phyloP scores from a whole-genome alignment of 1,284 basidiomycete species.

The Vanrija pseudolonga region DNA sequence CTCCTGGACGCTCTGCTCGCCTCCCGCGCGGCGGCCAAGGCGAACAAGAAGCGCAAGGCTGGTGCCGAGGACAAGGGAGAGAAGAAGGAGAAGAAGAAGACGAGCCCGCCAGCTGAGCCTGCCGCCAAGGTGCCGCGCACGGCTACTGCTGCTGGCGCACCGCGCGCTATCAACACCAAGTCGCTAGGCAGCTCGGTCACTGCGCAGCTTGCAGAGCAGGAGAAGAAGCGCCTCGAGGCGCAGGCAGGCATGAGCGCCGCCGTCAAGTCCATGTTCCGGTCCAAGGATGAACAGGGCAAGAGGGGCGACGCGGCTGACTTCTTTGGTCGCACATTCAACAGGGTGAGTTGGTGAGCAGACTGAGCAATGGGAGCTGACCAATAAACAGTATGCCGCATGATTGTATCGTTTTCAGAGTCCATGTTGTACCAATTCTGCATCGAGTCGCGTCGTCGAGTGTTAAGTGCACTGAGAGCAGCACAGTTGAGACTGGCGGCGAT shows the following conservation, averaged over 20 bases:
- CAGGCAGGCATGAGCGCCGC: slow-evolving; percentile 49
- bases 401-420: not conserved
- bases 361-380: too few species aligned
- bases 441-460: not conserved
- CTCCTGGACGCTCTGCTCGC: slow-evolving; percentile 38
- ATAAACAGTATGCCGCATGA: slow-evolving; percentile 19
- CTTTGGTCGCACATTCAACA: slow-evolving; percentile 49
- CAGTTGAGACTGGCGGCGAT: not conserved
- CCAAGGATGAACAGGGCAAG: slow-evolving; percentile 28
- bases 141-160: not conserved
- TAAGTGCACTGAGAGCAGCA: not conserved
- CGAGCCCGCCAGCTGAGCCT: not conserved
- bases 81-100: not conserved
- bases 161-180: not conserved
- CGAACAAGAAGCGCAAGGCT: slow-evolving; percentile 38
- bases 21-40: slow-evolving; percentile 37
- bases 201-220: slow-evolving; percentile 46
- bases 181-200: slow-evolving; percentile 31
- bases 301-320: slow-evolving; percentile 41
- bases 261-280: slow-evolving; percentile 47
- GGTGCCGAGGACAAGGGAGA: slow-evolving; percentile 4
- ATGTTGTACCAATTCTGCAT: slow-evolving; percentile 2
- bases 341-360: slow-evolving; percentile 38
- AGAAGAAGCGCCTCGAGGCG: slow-evolving; percentile 42
- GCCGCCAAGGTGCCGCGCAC: not conserved